Percentiles rank a stretch among this genome's conserved stretches.
phyloP scores from a whole-genome alignment of 257 asterid species.

The Solanum etuberosum region DNA sequence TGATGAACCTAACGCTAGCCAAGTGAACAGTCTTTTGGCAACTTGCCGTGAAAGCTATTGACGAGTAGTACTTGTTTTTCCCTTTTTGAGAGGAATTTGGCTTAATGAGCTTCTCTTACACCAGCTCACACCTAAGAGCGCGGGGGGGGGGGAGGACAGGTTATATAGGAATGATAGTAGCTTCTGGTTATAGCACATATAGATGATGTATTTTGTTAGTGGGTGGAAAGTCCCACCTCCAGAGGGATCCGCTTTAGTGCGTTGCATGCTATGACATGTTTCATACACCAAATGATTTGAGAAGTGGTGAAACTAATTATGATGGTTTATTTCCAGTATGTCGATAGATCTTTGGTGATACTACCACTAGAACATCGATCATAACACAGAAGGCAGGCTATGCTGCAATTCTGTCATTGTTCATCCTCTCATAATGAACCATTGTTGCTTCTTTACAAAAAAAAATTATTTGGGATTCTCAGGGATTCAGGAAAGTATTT shows the following conservation, averaged over 20 bases:
- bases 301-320: neutral
- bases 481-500: slow-evolving; percentile 83
- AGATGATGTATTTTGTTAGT: neutral
- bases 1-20: neutral
- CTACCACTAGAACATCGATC: neutral
- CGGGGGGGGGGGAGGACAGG: neutral
- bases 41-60: neutral
- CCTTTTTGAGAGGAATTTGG: neutral
- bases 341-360: neutral
- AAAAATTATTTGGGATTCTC: slow-evolving; percentile 1
- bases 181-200: neutral
- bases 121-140: neutral
- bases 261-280: neutral
- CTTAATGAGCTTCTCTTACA: neutral
- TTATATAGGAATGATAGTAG: neutral
- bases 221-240: neutral
- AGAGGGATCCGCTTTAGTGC: neutral
- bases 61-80: neutral
- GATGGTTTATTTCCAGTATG: neutral
- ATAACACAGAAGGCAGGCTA: neutral
- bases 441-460: neutral
- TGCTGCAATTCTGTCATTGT: neutral
- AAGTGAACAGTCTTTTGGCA: neutral
- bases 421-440: neutral
- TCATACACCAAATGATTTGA: neutral